phyloP scores from a whole-genome alignment of 192 early-diverging fungal species.

The Gamsiella multidivaricata region DNA sequence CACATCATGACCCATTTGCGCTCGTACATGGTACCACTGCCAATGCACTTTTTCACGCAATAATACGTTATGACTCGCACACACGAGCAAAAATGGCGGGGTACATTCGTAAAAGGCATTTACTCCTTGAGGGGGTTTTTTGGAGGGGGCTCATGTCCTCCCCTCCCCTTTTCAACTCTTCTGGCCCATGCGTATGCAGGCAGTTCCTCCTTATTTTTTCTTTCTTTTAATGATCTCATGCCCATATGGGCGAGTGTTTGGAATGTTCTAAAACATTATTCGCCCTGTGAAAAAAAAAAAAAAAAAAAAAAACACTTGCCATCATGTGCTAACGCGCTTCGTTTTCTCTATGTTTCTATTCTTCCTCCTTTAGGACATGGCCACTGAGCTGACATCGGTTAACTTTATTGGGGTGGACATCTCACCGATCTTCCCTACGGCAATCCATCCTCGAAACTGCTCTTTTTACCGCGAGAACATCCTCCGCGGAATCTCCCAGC shows the following conservation, averaged over 20 bases:
- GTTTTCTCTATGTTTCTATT: not conserved
- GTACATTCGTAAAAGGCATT: no score
- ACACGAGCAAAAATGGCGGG: no score
- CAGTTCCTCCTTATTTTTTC: not conserved
- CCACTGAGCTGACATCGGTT: constrained; percentile 37
- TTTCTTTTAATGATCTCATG: no score
- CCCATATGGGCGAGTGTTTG: not conserved
- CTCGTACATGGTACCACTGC: no score
- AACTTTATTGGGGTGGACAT: constrained; percentile 55
- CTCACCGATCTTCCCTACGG: constrained; percentile 48
- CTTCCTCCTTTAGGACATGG: constrained; percentile 40
- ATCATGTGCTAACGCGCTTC: constrained; percentile 5
- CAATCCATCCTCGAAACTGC: constrained; percentile 52
- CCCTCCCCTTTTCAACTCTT: no score
- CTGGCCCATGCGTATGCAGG: no score
- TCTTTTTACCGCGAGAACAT: constrained; percentile 38
- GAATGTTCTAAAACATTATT: not conserved
- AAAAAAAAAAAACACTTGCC: no score
- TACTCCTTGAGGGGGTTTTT: no score
- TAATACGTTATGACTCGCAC: no score
- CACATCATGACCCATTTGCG: no score
- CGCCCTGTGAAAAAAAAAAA: not conserved
- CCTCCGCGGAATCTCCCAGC: constrained; percentile 34
- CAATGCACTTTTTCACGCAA: no score
- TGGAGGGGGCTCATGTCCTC: no score